Conservation (phyloP, 108 stramenopile genomes). For the Skeletonema costatum region DNA sequence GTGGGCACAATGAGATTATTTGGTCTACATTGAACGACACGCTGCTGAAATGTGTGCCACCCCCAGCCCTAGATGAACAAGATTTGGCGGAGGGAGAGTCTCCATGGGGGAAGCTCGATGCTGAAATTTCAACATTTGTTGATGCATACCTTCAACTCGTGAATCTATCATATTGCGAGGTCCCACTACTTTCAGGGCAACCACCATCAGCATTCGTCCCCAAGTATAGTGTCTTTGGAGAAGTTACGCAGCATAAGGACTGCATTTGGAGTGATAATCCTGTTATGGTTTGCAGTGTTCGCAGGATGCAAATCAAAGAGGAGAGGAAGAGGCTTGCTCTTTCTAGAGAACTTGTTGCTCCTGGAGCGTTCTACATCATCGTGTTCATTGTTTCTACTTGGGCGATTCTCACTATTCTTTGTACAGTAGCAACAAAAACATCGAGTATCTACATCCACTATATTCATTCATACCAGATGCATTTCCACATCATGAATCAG, state of each 20-base stretch:
- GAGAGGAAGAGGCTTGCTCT: not conserved
- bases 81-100: conserved; percentile 1
- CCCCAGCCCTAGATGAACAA: not conserved
- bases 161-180: not conserved
- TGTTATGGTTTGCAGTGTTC: not conserved
- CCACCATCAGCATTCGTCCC: conserved; percentile 4
- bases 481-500: not conserved
- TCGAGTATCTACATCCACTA: not conserved
- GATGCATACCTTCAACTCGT: not conserved
- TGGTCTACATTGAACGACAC: not conserved
- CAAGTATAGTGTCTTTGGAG: not conserved
- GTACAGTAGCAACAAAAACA: not conserved
- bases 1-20: not conserved
- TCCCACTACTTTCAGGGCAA: not conserved
- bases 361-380: not conserved
- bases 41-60: not conserved
- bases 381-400: not conserved
- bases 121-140: not conserved
- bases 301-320: not conserved
- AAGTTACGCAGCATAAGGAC: not conserved
- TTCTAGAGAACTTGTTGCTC: conserved; percentile 3
- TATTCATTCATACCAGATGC: not conserved
- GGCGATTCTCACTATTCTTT: not conserved
- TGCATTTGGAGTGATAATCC: not conserved
- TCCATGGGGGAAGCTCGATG: not conserved